Conservation (phyloP, 495 filamentous ascomycete genomes). For the Aspergillus indologenus region DNA sequence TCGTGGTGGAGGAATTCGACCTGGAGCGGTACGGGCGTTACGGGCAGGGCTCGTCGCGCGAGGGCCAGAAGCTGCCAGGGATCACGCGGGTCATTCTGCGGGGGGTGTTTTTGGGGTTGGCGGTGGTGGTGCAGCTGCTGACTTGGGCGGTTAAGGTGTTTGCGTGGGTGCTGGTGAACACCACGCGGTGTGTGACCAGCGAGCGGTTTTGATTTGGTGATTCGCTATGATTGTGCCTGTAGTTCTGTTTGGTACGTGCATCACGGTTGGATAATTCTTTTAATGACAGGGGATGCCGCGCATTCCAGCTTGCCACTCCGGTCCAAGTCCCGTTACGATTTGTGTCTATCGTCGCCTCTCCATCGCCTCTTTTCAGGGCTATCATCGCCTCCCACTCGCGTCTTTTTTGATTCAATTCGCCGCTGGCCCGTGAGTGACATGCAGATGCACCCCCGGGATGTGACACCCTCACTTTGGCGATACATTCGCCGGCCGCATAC, state of each 20-base stretch:
- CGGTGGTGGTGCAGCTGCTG: slow-evolving; percentile 35
- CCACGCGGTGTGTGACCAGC: slow-evolving; percentile 39
- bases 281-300: too few relatives aligned
- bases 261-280: neutral
- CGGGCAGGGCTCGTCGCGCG: slow-evolving; percentile 29
- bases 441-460: too few relatives aligned
- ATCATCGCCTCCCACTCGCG: too few relatives aligned
- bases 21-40: slow-evolving; percentile 46
- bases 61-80: slow-evolving; percentile 40
- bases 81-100: slow-evolving; percentile 32
- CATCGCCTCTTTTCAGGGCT: too few relatives aligned
- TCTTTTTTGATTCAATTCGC: too few relatives aligned
- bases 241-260: too few relatives aligned
- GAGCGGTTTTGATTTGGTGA: slow-evolving; percentile 33
- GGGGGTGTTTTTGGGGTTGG: slow-evolving; percentile 38
- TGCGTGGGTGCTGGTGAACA: slow-evolving; percentile 40
- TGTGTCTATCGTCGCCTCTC: too few relatives aligned
- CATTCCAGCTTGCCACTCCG: too few relatives aligned
- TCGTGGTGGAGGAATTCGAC: slow-evolving; percentile 44
- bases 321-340: too few relatives aligned
- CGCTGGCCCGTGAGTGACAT: too few relatives aligned
- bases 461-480: neutral
- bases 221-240: too few relatives aligned
- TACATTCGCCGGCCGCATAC: neutral
- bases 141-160: slow-evolving; percentile 36